Percentiles rank a stretch among this genome's conserved stretches.
Evolutionary conservation across 805 yeast genomes (phyloP).

Genomic region (Wickerhamomyces canadensis): DNA sequence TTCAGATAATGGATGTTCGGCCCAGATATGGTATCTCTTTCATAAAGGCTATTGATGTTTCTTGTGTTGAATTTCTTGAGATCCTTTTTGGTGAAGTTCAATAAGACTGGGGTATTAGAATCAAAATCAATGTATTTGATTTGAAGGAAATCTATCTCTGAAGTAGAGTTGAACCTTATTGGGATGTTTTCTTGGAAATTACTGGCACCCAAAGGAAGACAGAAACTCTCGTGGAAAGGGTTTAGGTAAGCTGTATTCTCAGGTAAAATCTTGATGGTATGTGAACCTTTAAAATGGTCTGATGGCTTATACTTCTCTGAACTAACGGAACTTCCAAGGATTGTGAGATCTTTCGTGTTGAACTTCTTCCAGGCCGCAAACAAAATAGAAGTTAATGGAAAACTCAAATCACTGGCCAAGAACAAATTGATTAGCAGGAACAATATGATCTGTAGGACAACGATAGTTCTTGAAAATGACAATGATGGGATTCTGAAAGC

Average conservation of each 20-base stretch:
- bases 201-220: slow-evolving; percentile 41
- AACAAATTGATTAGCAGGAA: slow-evolving; percentile 48
- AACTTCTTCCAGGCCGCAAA: slow-evolving; percentile 40
- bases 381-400: slow-evolving; percentile 38
- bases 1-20: slow-evolving; percentile 49
- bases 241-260: slow-evolving; percentile 84
- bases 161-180: slow-evolving; percentile 73
- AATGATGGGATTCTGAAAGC: slow-evolving; percentile 71
- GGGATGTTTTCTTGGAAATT: slow-evolving; percentile 47
- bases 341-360: slow-evolving; percentile 43
- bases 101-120: slow-evolving; percentile 37
- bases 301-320: slow-evolving; percentile 23
- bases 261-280: slow-evolving; percentile 82
- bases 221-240: slow-evolving; percentile 62
- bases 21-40: slow-evolving; percentile 20
- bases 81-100: slow-evolving; percentile 55
- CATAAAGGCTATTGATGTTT: slow-evolving; percentile 17
- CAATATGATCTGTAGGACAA: slow-evolving; percentile 40
- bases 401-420: slow-evolving; percentile 43
- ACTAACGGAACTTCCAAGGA: slow-evolving; percentile 41
- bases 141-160: slow-evolving; percentile 62
- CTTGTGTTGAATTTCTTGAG: slow-evolving; percentile 34
- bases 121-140: slow-evolving; percentile 54
- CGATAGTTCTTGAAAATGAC: slow-evolving; percentile 52
- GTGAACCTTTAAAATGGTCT: slow-evolving; percentile 74